phyloP scores from a whole-genome alignment of 2,329 filamentous ascomycete genomes.

The Epichloe sibirici region DNA sequence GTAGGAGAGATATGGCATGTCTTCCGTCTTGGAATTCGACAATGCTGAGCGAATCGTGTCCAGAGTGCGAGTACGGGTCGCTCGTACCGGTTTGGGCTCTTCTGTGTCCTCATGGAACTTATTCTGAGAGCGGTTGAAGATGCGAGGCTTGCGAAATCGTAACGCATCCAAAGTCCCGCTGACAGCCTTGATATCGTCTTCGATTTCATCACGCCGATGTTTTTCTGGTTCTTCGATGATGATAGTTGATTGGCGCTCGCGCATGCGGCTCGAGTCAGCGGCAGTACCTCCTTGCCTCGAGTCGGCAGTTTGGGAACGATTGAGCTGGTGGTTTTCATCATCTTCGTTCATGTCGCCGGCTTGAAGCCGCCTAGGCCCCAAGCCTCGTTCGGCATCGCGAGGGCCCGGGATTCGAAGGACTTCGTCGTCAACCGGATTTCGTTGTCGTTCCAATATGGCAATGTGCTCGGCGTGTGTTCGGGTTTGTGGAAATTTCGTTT shows the following conservation, averaged over 20 bases:
- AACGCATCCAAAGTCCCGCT: conserved; percentile 28
- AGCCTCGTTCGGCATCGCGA: conserved; percentile 74
- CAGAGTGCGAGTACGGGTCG: conserved; percentile 35
- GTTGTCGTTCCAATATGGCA: conserved; percentile 74
- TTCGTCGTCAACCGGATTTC: conserved; percentile 59
- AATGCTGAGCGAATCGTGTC: conserved; percentile 45
- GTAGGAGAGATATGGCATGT: conserved; percentile 87
- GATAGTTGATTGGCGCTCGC: conserved; percentile 41
- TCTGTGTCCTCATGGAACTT: conserved; percentile 26
- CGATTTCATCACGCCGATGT: conserved; percentile 22
- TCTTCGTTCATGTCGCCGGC: conserved; percentile 25
- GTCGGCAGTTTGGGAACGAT: conserved; percentile 14
- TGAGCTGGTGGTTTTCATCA: conserved; percentile 18
- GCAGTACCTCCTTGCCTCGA: conserved; percentile 13
- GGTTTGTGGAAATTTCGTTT: conserved; percentile 36
- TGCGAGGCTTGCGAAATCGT: conserved; percentile 31
- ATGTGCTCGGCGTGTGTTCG: conserved; percentile 65
- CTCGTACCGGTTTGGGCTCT: conserved; percentile 13
- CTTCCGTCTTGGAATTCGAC: conserved; percentile 39
- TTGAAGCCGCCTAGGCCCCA: conserved; percentile 48
- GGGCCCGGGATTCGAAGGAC: conserved; percentile 84
- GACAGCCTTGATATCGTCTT: conserved; percentile 30
- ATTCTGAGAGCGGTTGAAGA: conserved; percentile 25
- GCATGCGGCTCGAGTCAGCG: conserved; percentile 13
- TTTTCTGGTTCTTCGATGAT: conserved; percentile 53